Base-by-base conservation (phyloP, 495 filamentous ascomycete species). In the Neohortaea acidophila region DNA sequence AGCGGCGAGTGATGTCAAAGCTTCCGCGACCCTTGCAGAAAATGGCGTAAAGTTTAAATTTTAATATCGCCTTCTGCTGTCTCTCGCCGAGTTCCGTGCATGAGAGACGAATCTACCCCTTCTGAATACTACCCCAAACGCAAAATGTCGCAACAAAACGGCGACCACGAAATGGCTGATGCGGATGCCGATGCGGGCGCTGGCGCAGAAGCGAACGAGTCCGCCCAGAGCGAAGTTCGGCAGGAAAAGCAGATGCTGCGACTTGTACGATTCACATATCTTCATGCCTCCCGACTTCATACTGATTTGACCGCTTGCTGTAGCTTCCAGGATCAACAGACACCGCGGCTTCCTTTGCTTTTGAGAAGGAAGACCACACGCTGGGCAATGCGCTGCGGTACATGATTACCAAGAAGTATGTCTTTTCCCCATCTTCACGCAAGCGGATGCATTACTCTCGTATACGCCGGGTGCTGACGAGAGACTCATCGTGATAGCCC, bases 381-480 rank as follows among this genome's bases (percentile, higher is more conserved):
- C 63, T 97, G 42, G 89, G 91, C 2, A 97, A 97, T 60, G 83
- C 87, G 4, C 65, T 97, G 43, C 69, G 89, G 46, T 94, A 79
- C 55, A 77, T 93, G 44, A 94, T 96, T 49, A 94, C 94, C 85
- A 94, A 93, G 63, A 97, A 97, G 89, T 94, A 63, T 39, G 69
- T 15, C 12, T 3, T 3, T 27, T 28, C 28, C 28, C 27, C 26
- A 34, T 8, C 32, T 20, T 5, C 15, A 7, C 3, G 5, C 6
- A 21, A 4, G 29, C 29, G 7, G 14, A 15, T 8, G 6, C 10
- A 32, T 32, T 15, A 32, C 14, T 15, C 32, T 34, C 11, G 31
- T n/a, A 33, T 9, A 33, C 17, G 11, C 31, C 8, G 21, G 14
- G 7, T 19, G 22, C 38, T 38, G 2, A n/a, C 22, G 4, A 29